A percentile compares a stretch with the other conserved stretches of the same genome.
Conservation (phyloP, 345 rosid genomes). For the Camelina hispida region DNA sequence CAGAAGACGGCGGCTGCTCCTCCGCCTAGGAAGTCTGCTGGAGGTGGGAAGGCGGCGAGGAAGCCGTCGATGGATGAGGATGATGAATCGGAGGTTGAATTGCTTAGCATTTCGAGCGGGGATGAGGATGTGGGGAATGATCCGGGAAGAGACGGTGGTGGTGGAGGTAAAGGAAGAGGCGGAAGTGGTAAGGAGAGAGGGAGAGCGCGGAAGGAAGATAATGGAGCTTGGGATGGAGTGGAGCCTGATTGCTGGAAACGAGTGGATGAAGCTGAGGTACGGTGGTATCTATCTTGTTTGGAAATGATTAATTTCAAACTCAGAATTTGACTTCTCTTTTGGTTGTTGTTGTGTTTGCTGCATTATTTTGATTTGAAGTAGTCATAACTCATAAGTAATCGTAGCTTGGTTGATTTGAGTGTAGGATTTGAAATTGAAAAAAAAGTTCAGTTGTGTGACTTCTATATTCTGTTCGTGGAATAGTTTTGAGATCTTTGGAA, state of each 20-base stretch:
- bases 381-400: background rate
- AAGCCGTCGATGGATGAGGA: conserved; percentile 62
- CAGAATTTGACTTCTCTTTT: background rate
- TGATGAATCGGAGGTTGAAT: conserved; percentile 94
- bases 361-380: background rate
- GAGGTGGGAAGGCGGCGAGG: conserved; percentile 37
- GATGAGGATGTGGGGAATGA: conserved; percentile 74
- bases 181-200: conserved; percentile 41
- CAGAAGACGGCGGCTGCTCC: conserved; percentile 35
- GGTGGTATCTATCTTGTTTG: background rate
- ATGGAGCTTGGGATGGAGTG: conserved; percentile 75
- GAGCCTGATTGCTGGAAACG: conserved; percentile 96
- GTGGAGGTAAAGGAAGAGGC: conserved; percentile 39
- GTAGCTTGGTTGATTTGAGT: conserved; percentile 2
- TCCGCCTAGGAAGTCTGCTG: conserved; percentile 40
- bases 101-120: conserved; percentile 97
- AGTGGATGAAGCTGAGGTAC: conserved; percentile 87
- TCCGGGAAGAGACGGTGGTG: conserved; percentile 44
- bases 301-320: background rate
- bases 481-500: background rate
- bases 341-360: too few species aligned
- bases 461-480: background rate
- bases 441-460: conserved; percentile 2
- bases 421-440: too few species aligned
- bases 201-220: conserved; percentile 62